These are phyloP conservation scores for Coniochaeta sp. DNA, from an alignment of 2,329 filamentous ascomycete genomes.

Conservation along the genomic window DNA sequence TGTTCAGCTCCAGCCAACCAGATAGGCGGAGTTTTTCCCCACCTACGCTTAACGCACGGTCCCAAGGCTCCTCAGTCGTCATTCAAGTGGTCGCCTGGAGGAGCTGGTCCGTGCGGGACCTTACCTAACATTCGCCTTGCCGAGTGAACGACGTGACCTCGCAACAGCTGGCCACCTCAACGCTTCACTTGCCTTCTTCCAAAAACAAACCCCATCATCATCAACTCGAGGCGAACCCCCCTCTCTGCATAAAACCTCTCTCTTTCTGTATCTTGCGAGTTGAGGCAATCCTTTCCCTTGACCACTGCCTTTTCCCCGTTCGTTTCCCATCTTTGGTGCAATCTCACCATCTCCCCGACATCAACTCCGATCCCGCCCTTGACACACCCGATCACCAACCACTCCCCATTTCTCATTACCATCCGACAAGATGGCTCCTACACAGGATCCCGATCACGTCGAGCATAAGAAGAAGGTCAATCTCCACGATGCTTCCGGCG, in stretches of 20 bases:
- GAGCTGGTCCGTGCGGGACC: slow-evolving; percentile 1
- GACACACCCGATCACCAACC: neutral
- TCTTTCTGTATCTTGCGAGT: slow-evolving; percentile 7
- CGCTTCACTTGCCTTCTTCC: neutral
- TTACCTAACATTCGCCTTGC: slow-evolving; percentile 4
- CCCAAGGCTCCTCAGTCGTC: slow-evolving; percentile 8
- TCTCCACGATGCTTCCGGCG: slow-evolving; percentile 80
- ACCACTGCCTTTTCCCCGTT: neutral
- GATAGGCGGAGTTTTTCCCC: slow-evolving; percentile 9
- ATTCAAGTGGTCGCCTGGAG: slow-evolving; percentile 7
- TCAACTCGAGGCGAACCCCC: slow-evolving; percentile 3
- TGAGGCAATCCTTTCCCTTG: slow-evolving; percentile 1
- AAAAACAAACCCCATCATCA: slow-evolving; percentile 3
- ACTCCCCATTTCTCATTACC: neutral
- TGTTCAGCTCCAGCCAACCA: slow-evolving; percentile 12
- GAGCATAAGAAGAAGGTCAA: slow-evolving; percentile 79
- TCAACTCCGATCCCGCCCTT: neutral
- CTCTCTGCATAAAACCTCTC: slow-evolving; percentile 5
- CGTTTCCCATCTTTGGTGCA: neutral
- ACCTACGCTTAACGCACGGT: neutral
- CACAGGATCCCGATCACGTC: slow-evolving; percentile 44
- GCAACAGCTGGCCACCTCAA: slow-evolving; percentile 4
- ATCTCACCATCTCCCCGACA: neutral
- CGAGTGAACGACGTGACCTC: slow-evolving; percentile 3
- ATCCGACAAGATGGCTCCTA: slow-evolving; percentile 59